Conservation (phyloP, 352 stramenopile species). For the Thraustotheca clavata region DNA sequence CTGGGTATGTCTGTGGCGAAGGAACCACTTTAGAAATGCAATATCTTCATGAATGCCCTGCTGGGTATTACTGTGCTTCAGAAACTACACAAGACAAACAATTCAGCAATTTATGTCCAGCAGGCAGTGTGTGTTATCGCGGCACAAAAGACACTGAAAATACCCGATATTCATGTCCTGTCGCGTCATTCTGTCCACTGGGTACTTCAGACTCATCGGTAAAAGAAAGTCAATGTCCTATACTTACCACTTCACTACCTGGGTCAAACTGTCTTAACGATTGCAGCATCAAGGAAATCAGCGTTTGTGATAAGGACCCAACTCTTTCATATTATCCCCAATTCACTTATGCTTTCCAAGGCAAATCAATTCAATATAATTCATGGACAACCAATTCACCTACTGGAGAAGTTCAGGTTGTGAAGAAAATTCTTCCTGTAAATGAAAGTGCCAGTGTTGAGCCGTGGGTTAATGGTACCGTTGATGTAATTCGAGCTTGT, state of each 20-base stretch:
- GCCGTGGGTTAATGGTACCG: slow-evolving; percentile 92
- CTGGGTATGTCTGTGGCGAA: slow-evolving; percentile 91
- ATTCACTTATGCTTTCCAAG: slow-evolving; percentile 67
- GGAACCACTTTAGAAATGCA: slow-evolving; percentile 86
- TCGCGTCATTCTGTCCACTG: slow-evolving; percentile 89
- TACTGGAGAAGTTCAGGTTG: slow-evolving; percentile 83
- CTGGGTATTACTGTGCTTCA: slow-evolving; percentile 84
- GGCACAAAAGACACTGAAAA: slow-evolving; percentile 84
- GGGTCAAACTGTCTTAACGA: slow-evolving; percentile 78
- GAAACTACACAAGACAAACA: slow-evolving; percentile 79
- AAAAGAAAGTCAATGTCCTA: slow-evolving; percentile 86
- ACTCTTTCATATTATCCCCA: slow-evolving; percentile 73
- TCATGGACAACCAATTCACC: slow-evolving; percentile 58
- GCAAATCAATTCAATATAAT: slow-evolving; percentile 41
- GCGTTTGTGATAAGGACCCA: slow-evolving; percentile 91
- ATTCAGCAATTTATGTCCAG: slow-evolving; percentile 76
- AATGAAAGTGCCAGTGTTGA: slow-evolving; percentile 75
- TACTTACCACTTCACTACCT: slow-evolving; percentile 75
- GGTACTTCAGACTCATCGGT: slow-evolving; percentile 80
- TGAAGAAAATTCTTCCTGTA: slow-evolving; percentile 88
- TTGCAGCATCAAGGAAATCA: slow-evolving; percentile 82
- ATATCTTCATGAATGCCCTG: slow-evolving; percentile 90
- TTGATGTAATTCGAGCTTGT: slow-evolving; percentile 90
- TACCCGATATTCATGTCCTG: slow-evolving; percentile 87
- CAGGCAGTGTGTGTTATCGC: slow-evolving; percentile 85